Evolutionary conservation across 148 eudicot genomes (phyloP), one percentile per base, ranked within the genome.

Genomic region (Suaeda aralocaspica): DNA sequence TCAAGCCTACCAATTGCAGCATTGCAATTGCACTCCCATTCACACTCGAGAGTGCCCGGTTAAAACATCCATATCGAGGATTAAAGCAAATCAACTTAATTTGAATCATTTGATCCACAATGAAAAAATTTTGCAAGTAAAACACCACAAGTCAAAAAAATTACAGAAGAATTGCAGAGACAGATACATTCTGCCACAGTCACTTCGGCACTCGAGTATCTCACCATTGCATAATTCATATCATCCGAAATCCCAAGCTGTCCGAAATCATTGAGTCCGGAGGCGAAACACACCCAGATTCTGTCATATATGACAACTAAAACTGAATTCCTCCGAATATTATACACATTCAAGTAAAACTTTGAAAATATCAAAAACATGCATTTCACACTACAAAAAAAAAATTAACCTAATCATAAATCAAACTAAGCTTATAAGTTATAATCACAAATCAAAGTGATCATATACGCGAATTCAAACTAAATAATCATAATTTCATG

Each of bases 251-350:
- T 82, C 68, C 99, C 99, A 58, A 94, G 92, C 83, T 94, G 99
- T 73, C 97, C 99, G 70, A 73, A 91, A 76, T 94, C 96, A 82
- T 94, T 94, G 72, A 94, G 91, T 58, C 99, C 99, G 64, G 93
- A 84, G 74, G 99, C 86, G 85, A 94, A 30, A 91, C 90, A 53
- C 82, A 77, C 39, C 99, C 99, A 70, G 84, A 81, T 77, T 94
- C 97, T 94, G 93, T 76, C 81, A 78, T 76, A n/a, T n/a, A 75
- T 53, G 42, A 69, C 39, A 75, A 76, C 64, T 72, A 72, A n/a
- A 63, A 48, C 30, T 73, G 45, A 69, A 68, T 22, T 61, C 59
- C 45, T 73, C 69, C 45, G 64, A 66, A 14, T 2, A 42, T 29
- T 25, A 46, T 9, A 46, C 41, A 68, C 44, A 68, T 31, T n/a